Conservation (phyloP, 2,329 filamentous ascomycete genomes). For the Cladosporium sphaerospermum region DNA sequence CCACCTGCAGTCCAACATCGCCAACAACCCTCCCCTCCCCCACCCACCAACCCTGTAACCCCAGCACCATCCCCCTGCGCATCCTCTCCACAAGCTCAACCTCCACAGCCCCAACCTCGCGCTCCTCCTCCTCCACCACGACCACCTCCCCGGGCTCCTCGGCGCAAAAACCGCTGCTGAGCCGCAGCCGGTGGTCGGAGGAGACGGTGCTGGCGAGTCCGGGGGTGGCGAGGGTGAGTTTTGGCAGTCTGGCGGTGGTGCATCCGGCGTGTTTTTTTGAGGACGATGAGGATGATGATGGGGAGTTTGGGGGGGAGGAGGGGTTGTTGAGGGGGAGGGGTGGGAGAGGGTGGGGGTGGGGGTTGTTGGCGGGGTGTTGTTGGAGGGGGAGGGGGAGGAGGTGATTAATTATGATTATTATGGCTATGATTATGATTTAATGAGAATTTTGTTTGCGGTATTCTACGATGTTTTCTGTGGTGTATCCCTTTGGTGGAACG, state of each 20-base stretch:
- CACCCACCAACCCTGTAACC: constrained; percentile 23
- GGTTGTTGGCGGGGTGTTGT: not conserved
- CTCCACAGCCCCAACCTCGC: constrained; percentile 3
- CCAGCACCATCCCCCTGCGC: constrained; percentile 21
- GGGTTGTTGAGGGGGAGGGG: constrained; percentile 18
- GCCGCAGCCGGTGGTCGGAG: constrained; percentile 22
- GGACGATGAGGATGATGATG: constrained; percentile 21
- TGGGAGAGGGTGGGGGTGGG: constrained; percentile 4
- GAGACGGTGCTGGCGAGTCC: constrained; percentile 19
- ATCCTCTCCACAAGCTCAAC: constrained; percentile 20
- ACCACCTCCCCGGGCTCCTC: constrained; percentile 1
- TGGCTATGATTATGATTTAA: not conserved
- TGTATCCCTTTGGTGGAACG: no score
- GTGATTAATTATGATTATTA: not conserved
- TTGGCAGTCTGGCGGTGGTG: constrained; percentile 18
- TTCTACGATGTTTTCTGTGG: no score
- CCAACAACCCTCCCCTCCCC: constrained; percentile 16
- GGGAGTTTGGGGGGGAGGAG: constrained; percentile 19
- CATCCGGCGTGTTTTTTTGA: constrained; percentile 30
- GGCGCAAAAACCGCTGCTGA: constrained; percentile 7
- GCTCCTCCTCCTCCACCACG: not conserved
- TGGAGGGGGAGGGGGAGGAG: constrained; percentile 1
- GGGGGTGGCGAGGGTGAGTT: constrained; percentile 19
- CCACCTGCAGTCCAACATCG: not conserved
- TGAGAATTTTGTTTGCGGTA: no score